Percentiles rank a stretch among this genome's conserved stretches.
Evolutionary conservation across 2,329 filamentous ascomycete species (phyloP).

Genomic region (Phialophora macrospora): DNA sequence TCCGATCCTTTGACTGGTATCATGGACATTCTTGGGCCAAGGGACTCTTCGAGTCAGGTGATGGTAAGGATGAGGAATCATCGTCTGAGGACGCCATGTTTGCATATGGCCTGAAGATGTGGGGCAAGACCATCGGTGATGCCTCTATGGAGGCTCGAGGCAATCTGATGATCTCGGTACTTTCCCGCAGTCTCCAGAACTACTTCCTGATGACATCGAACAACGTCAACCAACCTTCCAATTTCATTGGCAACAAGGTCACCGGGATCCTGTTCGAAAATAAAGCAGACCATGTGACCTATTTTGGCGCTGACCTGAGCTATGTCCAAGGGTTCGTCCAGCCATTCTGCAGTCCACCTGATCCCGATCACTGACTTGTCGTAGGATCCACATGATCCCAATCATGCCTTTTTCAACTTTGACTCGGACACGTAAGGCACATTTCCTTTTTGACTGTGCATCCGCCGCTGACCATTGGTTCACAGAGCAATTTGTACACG

Average conservation of each 20-base stretch:
- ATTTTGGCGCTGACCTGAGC: slow-evolving; percentile 76
- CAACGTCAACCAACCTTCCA: slow-evolving; percentile 72
- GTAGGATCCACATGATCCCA: slow-evolving; percentile 84
- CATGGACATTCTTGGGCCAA: slow-evolving; percentile 93
- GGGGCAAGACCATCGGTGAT: slow-evolving; percentile 80
- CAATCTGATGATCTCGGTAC: slow-evolving; percentile 81
- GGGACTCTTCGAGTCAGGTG: slow-evolving; percentile 58
- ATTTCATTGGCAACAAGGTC: slow-evolving; percentile 81
- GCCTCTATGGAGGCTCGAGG: slow-evolving; percentile 77
- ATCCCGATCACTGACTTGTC: slow-evolving; percentile 30
- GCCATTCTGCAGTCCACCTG: slow-evolving; percentile 8
- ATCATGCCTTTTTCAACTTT: slow-evolving; percentile 70
- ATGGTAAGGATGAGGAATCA: slow-evolving; percentile 70
- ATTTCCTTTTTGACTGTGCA: not conserved
- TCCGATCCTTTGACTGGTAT: slow-evolving; percentile 88
- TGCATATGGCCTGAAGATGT: slow-evolving; percentile 89
- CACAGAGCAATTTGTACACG: slow-evolving; percentile 67
- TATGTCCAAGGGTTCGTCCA: slow-evolving; percentile 65
- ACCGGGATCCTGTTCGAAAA: slow-evolving; percentile 82
- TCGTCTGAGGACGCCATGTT: slow-evolving; percentile 90
- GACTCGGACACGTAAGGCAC: slow-evolving; percentile 57
- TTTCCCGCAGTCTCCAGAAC: slow-evolving; percentile 71
- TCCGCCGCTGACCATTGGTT: slow-evolving; percentile 27
- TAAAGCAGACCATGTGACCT: slow-evolving; percentile 91
- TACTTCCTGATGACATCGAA: slow-evolving; percentile 80